Base-by-base conservation (phyloP, 1,284 basidiomycete species). In the Thelephora terrestris region DNA sequence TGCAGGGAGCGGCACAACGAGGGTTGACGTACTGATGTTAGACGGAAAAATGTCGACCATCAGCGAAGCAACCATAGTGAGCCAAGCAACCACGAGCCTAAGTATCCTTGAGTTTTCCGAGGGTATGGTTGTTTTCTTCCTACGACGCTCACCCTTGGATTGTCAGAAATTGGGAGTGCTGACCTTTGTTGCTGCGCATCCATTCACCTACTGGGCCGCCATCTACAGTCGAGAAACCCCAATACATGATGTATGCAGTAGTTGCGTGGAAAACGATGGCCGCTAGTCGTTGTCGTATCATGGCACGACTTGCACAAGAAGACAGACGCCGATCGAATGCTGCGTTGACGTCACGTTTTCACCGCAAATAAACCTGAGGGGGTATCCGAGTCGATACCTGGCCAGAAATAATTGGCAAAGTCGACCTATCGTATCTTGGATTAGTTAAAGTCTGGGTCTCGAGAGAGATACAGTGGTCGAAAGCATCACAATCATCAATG, bases 111-210 rank as follows among this genome's bases (percentile, higher is more conserved):
- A 45, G 25, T 20, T 34, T 7, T 43, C 25, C 4, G 18, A 23
- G 7, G 20, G 39, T 24, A 39, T 23, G 46, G 5, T 62, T 71
- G 36, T 54, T 5, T 39, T 7, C 9, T 9, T 18, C 9, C 4
- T 9, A 9, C 17, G 17, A 18, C 21, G 2, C 39, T 21, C 39
- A 83, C 85, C 83, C 84, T 64, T 85, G 78, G 51, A 89, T 85
- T 0, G 88, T 91, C 46, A 91, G 64, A 58, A 76, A 90, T 59
- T 82, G 81, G 43, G 73, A 71, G 53, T 81, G 77, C 0, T 85
- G 85, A 18, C 83, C 81, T 53, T 73, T 76, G 57, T 77, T 76
- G 2, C 54, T 52, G 3, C 54, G 49, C 29, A 81, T 70, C 55
- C 63, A 71, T 2, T 57, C 53, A 51, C 70, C 61, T 17, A 71